Conservation (phyloP, 2,329 filamentous ascomycete species). For the Hypoxylon sp. region DNA sequence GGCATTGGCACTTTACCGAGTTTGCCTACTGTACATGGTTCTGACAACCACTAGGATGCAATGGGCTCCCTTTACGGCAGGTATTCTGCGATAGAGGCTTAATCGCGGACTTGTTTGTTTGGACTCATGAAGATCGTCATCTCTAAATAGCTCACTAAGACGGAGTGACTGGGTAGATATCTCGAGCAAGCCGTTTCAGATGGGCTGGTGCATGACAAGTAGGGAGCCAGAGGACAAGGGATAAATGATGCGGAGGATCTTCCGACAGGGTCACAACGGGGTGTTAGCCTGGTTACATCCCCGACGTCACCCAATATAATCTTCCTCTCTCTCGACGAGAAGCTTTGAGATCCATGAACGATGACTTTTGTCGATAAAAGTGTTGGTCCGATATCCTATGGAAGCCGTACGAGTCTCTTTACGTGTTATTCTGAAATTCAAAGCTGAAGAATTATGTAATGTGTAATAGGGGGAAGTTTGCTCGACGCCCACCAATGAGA, state of each 20-base stretch:
- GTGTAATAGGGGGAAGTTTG: not conserved
- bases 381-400: conserved; percentile 3
- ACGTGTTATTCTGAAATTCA: not conserved
- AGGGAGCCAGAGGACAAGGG: conserved; percentile 16
- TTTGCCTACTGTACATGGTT: conserved; percentile 3
- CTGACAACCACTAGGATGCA: not conserved
- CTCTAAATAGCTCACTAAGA: conserved; percentile 9
- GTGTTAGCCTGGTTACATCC: conserved; percentile 26
- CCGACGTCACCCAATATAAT: conserved; percentile 42
- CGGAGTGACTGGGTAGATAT: conserved; percentile 23
- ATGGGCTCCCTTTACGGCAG: conserved; percentile 4
- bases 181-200: conserved; percentile 35
- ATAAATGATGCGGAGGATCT: conserved; percentile 41
- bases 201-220: conserved; percentile 26
- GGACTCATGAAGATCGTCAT: conserved; percentile 35
- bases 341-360: not conserved
- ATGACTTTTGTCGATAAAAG: not conserved
- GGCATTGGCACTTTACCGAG: conserved; percentile 5
- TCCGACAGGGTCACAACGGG: conserved; percentile 34
- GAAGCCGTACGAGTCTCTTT: conserved; percentile 1
- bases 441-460: not conserved
- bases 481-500: conserved; percentile 19
- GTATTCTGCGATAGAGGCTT: conserved; percentile 1
- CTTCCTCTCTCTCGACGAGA: conserved; percentile 2
- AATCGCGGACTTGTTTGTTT: conserved; percentile 7